phyloP scores from a whole-genome alignment of 2,329 filamentous ascomycete species.

The Aspergillus sp. region DNA sequence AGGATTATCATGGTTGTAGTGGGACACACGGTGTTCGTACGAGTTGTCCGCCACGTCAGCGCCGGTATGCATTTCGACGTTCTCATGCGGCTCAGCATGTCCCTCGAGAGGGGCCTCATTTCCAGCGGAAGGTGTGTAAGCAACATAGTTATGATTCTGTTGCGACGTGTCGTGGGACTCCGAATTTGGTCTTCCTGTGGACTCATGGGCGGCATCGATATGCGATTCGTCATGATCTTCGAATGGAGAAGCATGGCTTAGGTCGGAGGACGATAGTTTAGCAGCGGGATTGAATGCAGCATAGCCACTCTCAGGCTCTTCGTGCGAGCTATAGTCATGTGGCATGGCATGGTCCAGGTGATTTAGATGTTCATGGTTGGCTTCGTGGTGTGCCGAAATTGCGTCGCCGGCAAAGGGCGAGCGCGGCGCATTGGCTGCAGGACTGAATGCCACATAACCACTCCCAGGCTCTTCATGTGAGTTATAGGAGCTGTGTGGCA shows the following conservation, averaged over 20 bases:
- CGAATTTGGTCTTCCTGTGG: background rate
- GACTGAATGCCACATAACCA: conserved; percentile 1
- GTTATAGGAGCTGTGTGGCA: too few relatives aligned
- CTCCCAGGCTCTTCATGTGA: background rate
- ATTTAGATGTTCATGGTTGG: too few relatives aligned
- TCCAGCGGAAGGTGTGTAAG: background rate
- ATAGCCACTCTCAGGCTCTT: background rate
- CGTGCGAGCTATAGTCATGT: too few relatives aligned
- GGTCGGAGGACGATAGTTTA: background rate
- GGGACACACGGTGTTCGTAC: background rate
- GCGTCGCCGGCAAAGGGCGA: too few relatives aligned
- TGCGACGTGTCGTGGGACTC: background rate
- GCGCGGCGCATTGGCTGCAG: background rate
- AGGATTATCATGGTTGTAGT: background rate
- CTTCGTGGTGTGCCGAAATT: too few relatives aligned
- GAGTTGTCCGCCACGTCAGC: background rate
- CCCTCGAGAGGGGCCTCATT: background rate
- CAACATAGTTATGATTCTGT: background rate
- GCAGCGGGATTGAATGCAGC: conserved; percentile 24
- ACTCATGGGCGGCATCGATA: background rate
- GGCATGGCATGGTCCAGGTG: too few relatives aligned
- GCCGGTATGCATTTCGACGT: background rate
- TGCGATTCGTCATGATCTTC: background rate
- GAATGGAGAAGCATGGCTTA: background rate
- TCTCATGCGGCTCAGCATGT: background rate